Evolutionary conservation across 2,329 filamentous ascomycete species (phyloP).

Genomic region (Colletotrichum karsti): DNA sequence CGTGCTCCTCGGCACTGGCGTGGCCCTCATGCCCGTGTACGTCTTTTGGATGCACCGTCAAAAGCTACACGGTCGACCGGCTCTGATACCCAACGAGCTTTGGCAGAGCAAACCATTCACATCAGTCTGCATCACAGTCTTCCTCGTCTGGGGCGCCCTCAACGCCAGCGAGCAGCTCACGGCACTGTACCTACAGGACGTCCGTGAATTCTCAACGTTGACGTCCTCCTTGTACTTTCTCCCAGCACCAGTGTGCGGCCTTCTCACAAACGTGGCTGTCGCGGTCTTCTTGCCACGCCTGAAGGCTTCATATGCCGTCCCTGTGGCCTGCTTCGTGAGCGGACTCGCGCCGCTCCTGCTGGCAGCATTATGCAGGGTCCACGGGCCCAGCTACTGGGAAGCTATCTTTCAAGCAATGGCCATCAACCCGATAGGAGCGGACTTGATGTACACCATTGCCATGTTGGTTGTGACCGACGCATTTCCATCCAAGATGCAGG

Average conservation of each 20-base stretch:
- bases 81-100: constrained; percentile 68
- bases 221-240: too few species aligned
- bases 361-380: too few species aligned
- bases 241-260: too few species aligned
- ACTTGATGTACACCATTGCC: constrained; percentile 65
- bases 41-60: constrained; percentile 62
- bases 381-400: constrained; percentile 61
- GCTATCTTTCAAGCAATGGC: constrained; percentile 52
- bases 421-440: constrained; percentile 48
- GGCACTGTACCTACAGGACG: constrained; percentile 52
- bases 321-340: constrained; percentile 48
- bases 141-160: constrained; percentile 55
- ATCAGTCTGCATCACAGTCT: constrained; percentile 59
- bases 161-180: too few species aligned
- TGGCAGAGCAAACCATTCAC: constrained; percentile 68
- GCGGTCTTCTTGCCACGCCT: too few species aligned
- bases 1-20: constrained; percentile 56
- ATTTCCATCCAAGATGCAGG: constrained; percentile 65
- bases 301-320: too few species aligned
- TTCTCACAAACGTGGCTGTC: too few species aligned
- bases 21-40: constrained; percentile 56
- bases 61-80: constrained; percentile 53
- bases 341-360: constrained; percentile 61
- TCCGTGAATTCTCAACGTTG: too few species aligned
- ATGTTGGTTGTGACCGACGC: constrained; percentile 61